Percentiles rank a stretch among this genome's conserved stretches.
These are phyloP conservation scores for Kurtzmaniella fragi DNA, from an alignment of 805 yeast species.

Conservation along the genomic window DNA sequence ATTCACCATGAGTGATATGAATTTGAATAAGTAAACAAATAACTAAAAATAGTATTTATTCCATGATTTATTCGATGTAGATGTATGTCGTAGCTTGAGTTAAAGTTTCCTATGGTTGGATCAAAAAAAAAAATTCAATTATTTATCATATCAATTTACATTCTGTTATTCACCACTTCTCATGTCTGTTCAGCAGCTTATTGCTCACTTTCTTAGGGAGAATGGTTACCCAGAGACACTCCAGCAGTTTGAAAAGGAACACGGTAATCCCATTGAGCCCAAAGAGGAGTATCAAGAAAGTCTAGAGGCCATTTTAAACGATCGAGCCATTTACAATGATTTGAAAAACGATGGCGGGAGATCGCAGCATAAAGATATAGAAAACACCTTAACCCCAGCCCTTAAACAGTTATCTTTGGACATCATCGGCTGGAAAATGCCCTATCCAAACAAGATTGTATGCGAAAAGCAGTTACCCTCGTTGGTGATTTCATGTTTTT, in stretches of 20 bases:
- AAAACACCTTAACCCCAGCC: too few species aligned
- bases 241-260: slow-evolving; percentile 42
- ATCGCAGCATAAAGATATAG: slow-evolving; percentile 4
- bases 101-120: too few species aligned
- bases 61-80: too few species aligned
- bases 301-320: slow-evolving; percentile 34
- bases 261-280: slow-evolving; percentile 28
- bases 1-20: slow-evolving; percentile 75
- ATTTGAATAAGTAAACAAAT: slow-evolving; percentile 27
- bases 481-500: slow-evolving; percentile 17
- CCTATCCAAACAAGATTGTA: slow-evolving; percentile 19
- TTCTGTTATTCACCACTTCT: too few species aligned
- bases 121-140: too few species aligned
- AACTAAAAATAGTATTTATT: neutral
- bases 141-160: too few species aligned
- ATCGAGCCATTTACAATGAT: slow-evolving; percentile 26
- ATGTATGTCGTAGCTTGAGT: too few species aligned
- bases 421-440: slow-evolving; percentile 22
- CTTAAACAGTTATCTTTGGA: neutral
- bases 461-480: slow-evolving; percentile 13
- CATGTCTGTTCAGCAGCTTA: slow-evolving; percentile 27
- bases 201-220: slow-evolving; percentile 57
- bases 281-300: slow-evolving; percentile 23
- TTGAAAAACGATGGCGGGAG: slow-evolving; percentile 6
- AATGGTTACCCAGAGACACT: slow-evolving; percentile 45